Conservation (phyloP, 495 filamentous ascomycete genomes). For the Aspergillus egyptiacus region DNA sequence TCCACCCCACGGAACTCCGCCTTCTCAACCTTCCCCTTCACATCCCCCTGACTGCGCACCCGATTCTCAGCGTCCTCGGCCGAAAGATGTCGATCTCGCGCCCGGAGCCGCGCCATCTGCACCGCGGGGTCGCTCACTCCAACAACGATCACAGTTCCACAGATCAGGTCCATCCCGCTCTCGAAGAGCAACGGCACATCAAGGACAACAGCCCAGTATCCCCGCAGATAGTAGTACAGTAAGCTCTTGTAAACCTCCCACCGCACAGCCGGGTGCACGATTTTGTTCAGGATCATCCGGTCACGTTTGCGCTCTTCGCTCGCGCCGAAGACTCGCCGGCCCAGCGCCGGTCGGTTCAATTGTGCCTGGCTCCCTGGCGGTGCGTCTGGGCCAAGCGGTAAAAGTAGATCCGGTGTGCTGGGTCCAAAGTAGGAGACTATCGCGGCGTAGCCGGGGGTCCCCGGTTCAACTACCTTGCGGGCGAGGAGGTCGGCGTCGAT, state of each 20-base stretch:
- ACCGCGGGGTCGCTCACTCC: slow-evolving; percentile 65
- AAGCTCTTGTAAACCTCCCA: slow-evolving; percentile 67
- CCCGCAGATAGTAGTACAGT: slow-evolving; percentile 57
- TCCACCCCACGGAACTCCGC: slow-evolving; percentile 55
- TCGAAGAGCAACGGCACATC: slow-evolving; percentile 93
- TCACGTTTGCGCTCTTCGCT: slow-evolving; percentile 57
- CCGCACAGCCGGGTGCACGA: slow-evolving; percentile 84
- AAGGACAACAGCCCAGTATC: slow-evolving; percentile 81
- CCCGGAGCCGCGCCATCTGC: slow-evolving; percentile 72
- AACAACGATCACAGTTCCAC: slow-evolving; percentile 79
- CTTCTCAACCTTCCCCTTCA: slow-evolving; percentile 71
- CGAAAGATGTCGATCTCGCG: slow-evolving; percentile 64
- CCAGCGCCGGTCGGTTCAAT: slow-evolving; percentile 80
- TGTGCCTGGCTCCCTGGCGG: slow-evolving; percentile 44
- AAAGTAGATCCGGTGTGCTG: slow-evolving; percentile 77
- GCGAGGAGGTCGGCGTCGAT: slow-evolving; percentile 93
- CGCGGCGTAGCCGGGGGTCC: slow-evolving; percentile 70
- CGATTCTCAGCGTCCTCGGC: slow-evolving; percentile 76
- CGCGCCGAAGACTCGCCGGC: slow-evolving; percentile 76
- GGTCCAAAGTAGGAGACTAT: slow-evolving; percentile 75
- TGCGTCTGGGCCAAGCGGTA: slow-evolving; percentile 33
- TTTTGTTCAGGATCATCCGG: slow-evolving; percentile 71
- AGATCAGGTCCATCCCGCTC: slow-evolving; percentile 70
- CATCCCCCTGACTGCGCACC: slow-evolving; percentile 76
- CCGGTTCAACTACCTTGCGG: slow-evolving; percentile 85